Base-by-base conservation (phyloP, 768 basidiomycete genomes). In the Trametes cinnabarina region DNA sequence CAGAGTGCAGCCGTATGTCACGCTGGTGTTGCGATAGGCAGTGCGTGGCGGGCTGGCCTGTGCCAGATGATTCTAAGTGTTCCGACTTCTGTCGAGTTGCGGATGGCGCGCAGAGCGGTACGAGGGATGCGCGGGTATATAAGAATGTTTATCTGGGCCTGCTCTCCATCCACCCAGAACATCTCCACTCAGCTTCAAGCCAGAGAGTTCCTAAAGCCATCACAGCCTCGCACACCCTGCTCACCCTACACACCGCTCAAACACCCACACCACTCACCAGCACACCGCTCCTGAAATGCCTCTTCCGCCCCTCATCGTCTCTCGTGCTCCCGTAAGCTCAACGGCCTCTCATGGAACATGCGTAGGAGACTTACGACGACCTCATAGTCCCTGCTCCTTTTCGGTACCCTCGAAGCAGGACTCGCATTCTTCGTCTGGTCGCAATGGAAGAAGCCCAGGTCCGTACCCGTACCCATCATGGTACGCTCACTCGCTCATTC, bases 401-500 rank as follows among this genome's bases (percentile, higher is more conserved):
- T 68, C 47, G 60, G 40, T 15, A 57, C 63, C 20, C 26, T 69
- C 15, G 66, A 70, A 47, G 55, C 64, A 25, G 65, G 62, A 12
- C 35, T 68, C 42, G 60, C 63, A 34, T 57, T 47, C 35, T 64
- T 55, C 34, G 65, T 69, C n/a, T 70, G 58, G 48, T 46, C 37
- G 6, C 69, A 66, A 47, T 69, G 61, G 50, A 50, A 61, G 51
- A 55, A 60, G 51, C 63, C 67, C 40, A 66, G 63, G 69, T 70
- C 12, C 23, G 61, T 54, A 17, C 48, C 14, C 43, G 44, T 40
- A 4, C 32, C 14, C 17, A 35, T 35, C 19, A n/a, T 15, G 20
- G 23, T 9, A 23, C 28, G 22, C 19, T 11, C 49, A 28, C 15
- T 35, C 32, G 10, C 51, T 51, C 52, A 51, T 14, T 15, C 25